phyloP scores from a whole-genome alignment of 1,284 basidiomycete species.

The Cerioporus squamosus region DNA sequence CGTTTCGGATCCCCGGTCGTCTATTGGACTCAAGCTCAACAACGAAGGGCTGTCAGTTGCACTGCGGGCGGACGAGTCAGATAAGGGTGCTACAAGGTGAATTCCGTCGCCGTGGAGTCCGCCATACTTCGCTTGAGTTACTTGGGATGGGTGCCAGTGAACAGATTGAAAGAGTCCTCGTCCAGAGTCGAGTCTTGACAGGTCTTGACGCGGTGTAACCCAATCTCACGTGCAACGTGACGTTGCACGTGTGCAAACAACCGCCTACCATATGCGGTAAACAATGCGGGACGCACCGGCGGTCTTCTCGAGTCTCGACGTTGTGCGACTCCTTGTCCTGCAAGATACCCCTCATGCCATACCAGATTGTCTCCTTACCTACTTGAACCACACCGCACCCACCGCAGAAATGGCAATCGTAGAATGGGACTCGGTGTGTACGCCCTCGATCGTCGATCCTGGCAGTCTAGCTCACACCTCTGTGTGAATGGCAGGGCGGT shows the following conservation, averaged over 20 bases:
- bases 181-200: too few relatives aligned
- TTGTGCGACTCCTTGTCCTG: background rate
- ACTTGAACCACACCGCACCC: background rate
- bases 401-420: constrained; percentile 24
- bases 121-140: too few relatives aligned
- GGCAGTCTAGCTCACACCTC: constrained; percentile 26
- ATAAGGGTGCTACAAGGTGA: too few relatives aligned
- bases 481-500: constrained; percentile 38
- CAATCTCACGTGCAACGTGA: constrained; percentile 24
- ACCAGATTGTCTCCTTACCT: background rate
- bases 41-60: too few relatives aligned
- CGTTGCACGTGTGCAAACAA: constrained; percentile 11
- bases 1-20: too few relatives aligned
- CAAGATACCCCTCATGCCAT: background rate
- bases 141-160: too few relatives aligned
- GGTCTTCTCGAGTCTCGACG: background rate
- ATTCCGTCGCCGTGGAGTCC: too few relatives aligned
- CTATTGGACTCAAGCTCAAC: too few relatives aligned
- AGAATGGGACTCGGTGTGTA: constrained; percentile 47
- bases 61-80: too few relatives aligned
- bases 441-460: background rate
- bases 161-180: too few relatives aligned
- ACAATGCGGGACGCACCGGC: background rate
- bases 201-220: constrained; percentile 7
- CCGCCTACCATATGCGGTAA: constrained; percentile 4